Base-by-base conservation (phyloP, 768 basidiomycete species). In the Mycena sanguinolenta region DNA sequence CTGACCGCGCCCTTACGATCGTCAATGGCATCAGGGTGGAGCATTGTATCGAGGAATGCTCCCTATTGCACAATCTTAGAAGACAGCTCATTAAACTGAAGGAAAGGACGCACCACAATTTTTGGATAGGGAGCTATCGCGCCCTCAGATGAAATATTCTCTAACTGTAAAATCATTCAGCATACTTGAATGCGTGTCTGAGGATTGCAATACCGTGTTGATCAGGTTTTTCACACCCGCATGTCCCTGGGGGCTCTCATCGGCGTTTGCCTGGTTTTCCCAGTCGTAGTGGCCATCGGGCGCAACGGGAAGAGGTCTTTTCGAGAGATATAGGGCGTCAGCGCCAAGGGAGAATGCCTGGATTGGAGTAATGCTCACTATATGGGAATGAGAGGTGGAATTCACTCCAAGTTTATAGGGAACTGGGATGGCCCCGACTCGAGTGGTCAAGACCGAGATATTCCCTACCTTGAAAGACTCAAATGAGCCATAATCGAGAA, bases 221-320 rank as follows among this genome's bases (percentile, higher is more conserved):
- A 80, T 62, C 59, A 81, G 72, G 58, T 82, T 82, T 54, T 78
- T 80, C 21, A 85, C 70, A 9, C 72, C 73, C 13, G 83, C 82
- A 58, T 85, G 84, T 10, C 77, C 79, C 44, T 82, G 75, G 1
- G 69, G 73, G 25, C 74, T 70, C 21, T 73, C 73, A 25, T 75
- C 75, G 21, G 79, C 77, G 34, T 78, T 73, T 17, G 77, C 74
- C 12, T 76, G 74, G 16, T 82, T 79, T 71, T 86, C 78, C 75
- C 79, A 83, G 70, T 85, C 83, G 73, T 87, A 87, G 59, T 81
- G 81, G 9, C 85, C 86, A 67, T 84, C 84, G 6, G 83, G 82
- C 4, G 86, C 81, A 44, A 69, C 73, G 8, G 86, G 86, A 1
- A 80, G 75, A 28, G 81, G 74, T 13, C 86, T 79, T 9, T 73